These are phyloP conservation scores for Sequoia sempervirens DNA, from an alignment of 75 land plant genomes.

Conservation along the genomic window DNA sequence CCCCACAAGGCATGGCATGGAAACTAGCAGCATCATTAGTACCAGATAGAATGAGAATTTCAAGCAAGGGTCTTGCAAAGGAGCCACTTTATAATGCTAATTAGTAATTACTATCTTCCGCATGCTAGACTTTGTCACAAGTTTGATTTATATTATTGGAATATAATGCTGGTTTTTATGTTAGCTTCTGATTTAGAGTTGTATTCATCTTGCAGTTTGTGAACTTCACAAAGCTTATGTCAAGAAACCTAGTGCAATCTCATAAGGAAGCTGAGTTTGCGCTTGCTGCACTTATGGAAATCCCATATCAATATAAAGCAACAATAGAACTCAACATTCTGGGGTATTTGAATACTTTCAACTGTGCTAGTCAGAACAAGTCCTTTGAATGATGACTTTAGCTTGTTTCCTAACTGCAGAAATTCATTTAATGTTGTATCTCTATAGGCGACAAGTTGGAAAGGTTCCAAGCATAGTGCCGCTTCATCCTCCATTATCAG, in stretches of 20 bases:
- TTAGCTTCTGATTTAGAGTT: background rate
- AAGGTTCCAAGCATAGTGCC: slow-evolving; percentile 2
- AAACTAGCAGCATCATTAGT: no score
- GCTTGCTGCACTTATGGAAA: slow-evolving; percentile 88
- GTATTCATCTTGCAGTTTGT: slow-evolving; percentile 61
- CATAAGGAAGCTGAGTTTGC: slow-evolving; percentile 80
- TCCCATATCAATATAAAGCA: slow-evolving; percentile 79
- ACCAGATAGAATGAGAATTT: no score
- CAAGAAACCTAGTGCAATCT: slow-evolving; percentile 13
- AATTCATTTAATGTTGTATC: background rate
- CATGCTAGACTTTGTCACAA: no score
- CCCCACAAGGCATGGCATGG: no score
- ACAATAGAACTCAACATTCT: slow-evolving; percentile 41
- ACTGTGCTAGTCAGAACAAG: background rate
- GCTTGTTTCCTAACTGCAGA: background rate
- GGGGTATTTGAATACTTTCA: slow-evolving; percentile 23
- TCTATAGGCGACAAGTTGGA: background rate
- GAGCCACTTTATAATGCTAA: no score
- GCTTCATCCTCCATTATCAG: background rate
- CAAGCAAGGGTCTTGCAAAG: no score
- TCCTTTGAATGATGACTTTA: background rate
- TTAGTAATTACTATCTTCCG: no score
- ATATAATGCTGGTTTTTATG: background rate
- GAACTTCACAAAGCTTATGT: slow-evolving; percentile 79
- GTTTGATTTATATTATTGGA: no score